These are phyloP conservation scores for Fraxinus pennsylvanica DNA, from an alignment of 257 asterid genomes.

Conservation along the genomic window DNA sequence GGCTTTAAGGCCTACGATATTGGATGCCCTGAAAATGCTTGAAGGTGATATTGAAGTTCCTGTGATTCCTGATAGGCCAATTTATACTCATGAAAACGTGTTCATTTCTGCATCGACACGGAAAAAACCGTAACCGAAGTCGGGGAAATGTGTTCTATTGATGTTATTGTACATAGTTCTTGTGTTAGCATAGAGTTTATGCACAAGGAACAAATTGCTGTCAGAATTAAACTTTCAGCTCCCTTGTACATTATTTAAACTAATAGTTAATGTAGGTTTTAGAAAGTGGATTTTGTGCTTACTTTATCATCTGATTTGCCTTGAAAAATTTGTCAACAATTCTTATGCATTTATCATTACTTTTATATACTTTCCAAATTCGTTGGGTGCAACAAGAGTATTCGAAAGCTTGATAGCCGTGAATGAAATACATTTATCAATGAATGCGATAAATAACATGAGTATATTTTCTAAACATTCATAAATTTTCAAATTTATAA, in stretches of 20 bases:
- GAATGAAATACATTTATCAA: no score
- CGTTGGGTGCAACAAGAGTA: no score
- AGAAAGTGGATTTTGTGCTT: background rate
- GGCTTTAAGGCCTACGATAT: conserved; percentile 59
- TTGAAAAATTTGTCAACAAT: background rate
- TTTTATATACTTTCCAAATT: no score
- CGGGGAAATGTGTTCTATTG: background rate
- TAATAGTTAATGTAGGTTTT: no score
- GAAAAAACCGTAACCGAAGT: background rate
- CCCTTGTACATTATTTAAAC: background rate
- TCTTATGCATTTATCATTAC: background rate
- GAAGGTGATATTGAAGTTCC: conserved; percentile 73
- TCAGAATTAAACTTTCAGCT: background rate
- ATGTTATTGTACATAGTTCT: background rate
- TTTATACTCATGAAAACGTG: conserved; percentile 27
- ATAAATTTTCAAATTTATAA: no score
- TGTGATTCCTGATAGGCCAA: conserved; percentile 56
- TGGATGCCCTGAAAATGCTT: conserved; percentile 66
- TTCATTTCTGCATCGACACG: conserved; percentile 10
- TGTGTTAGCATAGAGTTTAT: background rate
- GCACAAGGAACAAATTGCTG: background rate
- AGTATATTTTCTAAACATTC: no score
- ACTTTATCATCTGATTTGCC: background rate
- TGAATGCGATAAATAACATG: no score
- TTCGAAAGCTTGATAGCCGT: no score